These are phyloP conservation scores for Naganishia vaughanmartiniae DNA, from an alignment of 768 basidiomycete species.

Conservation along the genomic window DNA sequence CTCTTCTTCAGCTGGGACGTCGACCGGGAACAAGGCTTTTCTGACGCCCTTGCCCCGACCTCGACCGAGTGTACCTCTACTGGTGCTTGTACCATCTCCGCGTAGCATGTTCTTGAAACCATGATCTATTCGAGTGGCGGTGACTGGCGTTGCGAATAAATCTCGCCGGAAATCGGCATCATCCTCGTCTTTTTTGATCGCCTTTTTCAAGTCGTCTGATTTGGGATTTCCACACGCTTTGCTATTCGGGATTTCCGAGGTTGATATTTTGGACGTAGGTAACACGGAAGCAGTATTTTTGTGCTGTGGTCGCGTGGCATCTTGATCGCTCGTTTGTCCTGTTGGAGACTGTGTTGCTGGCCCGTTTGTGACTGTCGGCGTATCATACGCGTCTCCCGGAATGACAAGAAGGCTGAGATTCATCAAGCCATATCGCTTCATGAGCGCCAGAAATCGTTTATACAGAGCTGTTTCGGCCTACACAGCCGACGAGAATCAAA, in stretches of 20 bases:
- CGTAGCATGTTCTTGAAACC: background rate
- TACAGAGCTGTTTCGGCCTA: conserved; percentile 81
- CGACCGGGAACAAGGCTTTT: conserved; percentile 27
- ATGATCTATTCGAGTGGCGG: conserved; percentile 9
- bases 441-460: conserved; percentile 81
- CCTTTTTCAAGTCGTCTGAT: background rate
- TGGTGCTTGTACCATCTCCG: background rate
- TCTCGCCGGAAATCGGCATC: conserved; percentile 12
- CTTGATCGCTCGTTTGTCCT: background rate
- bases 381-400: conserved; percentile 32
- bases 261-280: background rate
- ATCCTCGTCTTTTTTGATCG: background rate
- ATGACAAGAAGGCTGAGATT: conserved; percentile 73
- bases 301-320: background rate
- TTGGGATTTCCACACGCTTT: conserved; percentile 17
- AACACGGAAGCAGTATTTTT: background rate
- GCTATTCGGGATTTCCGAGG: background rate
- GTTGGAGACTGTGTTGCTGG: background rate
- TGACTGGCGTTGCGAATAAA: conserved; percentile 16
- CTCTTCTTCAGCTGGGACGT: conserved; percentile 31
- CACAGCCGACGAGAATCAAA: no score
- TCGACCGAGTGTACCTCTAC: background rate
- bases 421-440: conserved; percentile 74
- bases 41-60: conserved; percentile 3
- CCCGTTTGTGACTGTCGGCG: background rate